Evolutionary conservation across 129 eudicot species (phyloP).

Genomic region (Centella asiatica): DNA sequence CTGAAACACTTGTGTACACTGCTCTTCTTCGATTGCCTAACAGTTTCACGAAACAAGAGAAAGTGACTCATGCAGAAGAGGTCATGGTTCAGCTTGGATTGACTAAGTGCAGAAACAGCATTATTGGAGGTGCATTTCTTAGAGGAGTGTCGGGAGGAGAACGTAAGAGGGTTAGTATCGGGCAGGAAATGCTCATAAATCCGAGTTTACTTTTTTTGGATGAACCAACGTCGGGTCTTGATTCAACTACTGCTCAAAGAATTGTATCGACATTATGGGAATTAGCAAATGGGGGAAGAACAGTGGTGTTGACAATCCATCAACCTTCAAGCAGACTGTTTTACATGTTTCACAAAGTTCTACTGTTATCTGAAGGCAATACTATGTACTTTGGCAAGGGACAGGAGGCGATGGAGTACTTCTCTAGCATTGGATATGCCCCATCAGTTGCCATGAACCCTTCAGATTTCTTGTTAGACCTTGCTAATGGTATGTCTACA

Average conservation of each 20-base stretch:
- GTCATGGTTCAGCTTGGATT: conserved; percentile 59
- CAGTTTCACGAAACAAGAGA: conserved; percentile 29
- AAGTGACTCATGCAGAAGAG: conserved; percentile 37
- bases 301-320: conserved; percentile 76
- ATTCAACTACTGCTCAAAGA: conserved; percentile 79
- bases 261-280: conserved; percentile 72
- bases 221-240: conserved; percentile 91
- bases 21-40: conserved; percentile 61
- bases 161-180: conserved; percentile 85
- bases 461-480: conserved; percentile 76
- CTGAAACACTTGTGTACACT: conserved; percentile 69
- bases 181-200: conserved; percentile 84
- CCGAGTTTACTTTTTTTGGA: conserved; percentile 77
- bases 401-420: conserved; percentile 52
- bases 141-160: conserved; percentile 86
- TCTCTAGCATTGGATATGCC: conserved; percentile 42
- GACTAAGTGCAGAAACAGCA: conserved; percentile 48
- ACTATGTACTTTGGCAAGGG: conserved; percentile 71
- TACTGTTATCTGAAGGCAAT: conserved; percentile 72
- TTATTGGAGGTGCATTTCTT: conserved; percentile 44
- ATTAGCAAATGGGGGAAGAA: conserved; percentile 64
- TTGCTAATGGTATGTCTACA: conserved; percentile 56
- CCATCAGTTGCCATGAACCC: conserved; percentile 84
- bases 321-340: conserved; percentile 84
- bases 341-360: conserved; percentile 84